A percentile compares a stretch with the other conserved stretches of the same genome.
These are phyloP conservation scores for Testicularia cyperi DNA, from an alignment of 1,284 basidiomycete species.

Conservation along the genomic window DNA sequence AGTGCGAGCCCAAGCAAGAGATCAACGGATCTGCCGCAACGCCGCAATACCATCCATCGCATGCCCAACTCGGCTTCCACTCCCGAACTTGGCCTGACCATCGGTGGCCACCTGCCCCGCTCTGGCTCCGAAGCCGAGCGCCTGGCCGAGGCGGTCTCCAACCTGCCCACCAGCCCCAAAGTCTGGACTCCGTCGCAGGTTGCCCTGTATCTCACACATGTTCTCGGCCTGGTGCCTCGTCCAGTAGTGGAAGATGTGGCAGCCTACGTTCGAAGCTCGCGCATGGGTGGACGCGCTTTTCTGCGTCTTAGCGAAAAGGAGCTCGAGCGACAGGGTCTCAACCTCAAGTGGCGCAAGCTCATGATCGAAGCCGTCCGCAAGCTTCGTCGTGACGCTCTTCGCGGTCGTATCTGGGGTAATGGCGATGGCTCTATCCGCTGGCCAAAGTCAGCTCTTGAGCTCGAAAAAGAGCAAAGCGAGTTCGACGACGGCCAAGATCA, in stretches of 20 bases:
- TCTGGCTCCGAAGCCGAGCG: constrained; percentile 18
- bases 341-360: constrained; percentile 48
- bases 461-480: constrained; percentile 21
- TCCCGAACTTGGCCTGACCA: constrained; percentile 6
- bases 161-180: constrained; percentile 46
- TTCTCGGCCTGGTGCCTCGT: constrained; percentile 48
- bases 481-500: constrained; percentile 9
- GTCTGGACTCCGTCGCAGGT: constrained; percentile 51
- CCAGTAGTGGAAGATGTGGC: constrained; percentile 52
- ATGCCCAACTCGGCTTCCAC: constrained; percentile 18
- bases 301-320: constrained; percentile 47
- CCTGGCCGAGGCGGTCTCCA: constrained; percentile 26
- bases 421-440: constrained; percentile 26
- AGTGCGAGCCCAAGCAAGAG: constrained; percentile 4
- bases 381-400: constrained; percentile 43
- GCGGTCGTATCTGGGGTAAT: constrained; percentile 50
- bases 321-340: constrained; percentile 45
- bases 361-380: constrained; percentile 51
- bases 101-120: constrained; percentile 3
- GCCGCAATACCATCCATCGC: constrained; percentile 16
- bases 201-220: constrained; percentile 49
- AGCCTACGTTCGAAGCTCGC: constrained; percentile 40
- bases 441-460: constrained; percentile 24
- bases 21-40: constrained; percentile 7
- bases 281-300: constrained; percentile 50